phyloP scores from a whole-genome alignment of 75 land plant species.

The Cunninghamia lanceolata region DNA sequence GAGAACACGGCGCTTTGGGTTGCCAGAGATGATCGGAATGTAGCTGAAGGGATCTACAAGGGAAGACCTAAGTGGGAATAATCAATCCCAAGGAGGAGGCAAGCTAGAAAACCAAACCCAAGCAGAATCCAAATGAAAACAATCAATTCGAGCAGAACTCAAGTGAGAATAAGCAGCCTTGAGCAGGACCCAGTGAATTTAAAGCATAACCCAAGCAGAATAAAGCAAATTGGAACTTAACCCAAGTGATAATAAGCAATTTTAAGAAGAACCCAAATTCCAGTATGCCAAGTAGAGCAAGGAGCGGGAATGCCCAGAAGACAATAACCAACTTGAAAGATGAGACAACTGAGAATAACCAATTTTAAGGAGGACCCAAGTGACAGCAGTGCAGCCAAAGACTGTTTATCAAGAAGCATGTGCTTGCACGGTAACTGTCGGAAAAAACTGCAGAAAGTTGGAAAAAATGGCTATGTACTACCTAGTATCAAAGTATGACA shows the following conservation, averaged over 20 bases:
- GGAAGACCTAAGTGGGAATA: neutral
- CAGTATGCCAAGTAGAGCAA: neutral
- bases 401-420: neutral
- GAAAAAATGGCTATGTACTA: neutral
- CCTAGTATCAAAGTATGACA: neutral
- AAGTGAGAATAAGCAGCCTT: neutral
- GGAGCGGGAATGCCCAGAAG: neutral
- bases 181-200: neutral
- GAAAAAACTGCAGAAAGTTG: neutral
- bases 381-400: neutral
- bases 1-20: neutral
- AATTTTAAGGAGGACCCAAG: neutral
- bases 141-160: neutral
- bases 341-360: neutral
- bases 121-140: neutral
- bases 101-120: neutral
- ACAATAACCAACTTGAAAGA: neutral
- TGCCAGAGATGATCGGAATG: constrained; percentile 6
- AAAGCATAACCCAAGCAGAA: neutral
- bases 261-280: neutral
- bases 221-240: neutral
- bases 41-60: constrained; percentile 9
- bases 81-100: neutral
- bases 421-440: constrained; percentile 12
- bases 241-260: neutral